phyloP scores from a whole-genome alignment of 805 yeast species.

The Hagleromyces aurorensis region DNA sequence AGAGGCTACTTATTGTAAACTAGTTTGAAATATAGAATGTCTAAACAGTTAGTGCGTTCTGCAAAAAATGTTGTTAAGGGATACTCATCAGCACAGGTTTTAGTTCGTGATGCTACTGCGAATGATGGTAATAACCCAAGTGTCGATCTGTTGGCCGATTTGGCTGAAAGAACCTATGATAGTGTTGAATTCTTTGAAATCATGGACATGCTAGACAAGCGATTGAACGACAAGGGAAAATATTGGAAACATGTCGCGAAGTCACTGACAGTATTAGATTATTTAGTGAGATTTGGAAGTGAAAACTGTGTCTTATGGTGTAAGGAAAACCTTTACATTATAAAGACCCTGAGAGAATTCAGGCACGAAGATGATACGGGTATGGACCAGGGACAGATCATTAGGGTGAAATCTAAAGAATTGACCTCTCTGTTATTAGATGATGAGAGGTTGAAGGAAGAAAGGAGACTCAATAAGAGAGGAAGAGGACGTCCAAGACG shows the following conservation, averaged over 20 bases:
- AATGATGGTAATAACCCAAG: constrained; percentile 83
- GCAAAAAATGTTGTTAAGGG: constrained; percentile 75
- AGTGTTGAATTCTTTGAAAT: constrained; percentile 71
- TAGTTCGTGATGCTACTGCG: constrained; percentile 86
- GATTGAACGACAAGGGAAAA: constrained; percentile 90
- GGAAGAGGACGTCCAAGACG: constrained; percentile 30
- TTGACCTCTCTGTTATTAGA: constrained; percentile 68
- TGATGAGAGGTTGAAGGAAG: constrained; percentile 69
- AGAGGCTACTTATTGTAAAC: no score
- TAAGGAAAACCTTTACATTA: constrained; percentile 75
- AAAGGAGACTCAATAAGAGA: constrained; percentile 40
- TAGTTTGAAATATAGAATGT: no score
- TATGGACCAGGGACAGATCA: constrained; percentile 78
- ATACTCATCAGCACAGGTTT: constrained; percentile 75
- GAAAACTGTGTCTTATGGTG: constrained; percentile 90
- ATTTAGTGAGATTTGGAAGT: constrained; percentile 73
- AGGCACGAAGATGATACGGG: constrained; percentile 71
- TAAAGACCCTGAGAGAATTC: constrained; percentile 86
- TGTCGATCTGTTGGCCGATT: constrained; percentile 72
- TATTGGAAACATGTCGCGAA: constrained; percentile 96
- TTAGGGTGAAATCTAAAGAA: constrained; percentile 84
- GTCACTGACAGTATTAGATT: constrained; percentile 77
- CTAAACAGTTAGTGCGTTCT: constrained; percentile 68
- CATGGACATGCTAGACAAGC: constrained; percentile 87
- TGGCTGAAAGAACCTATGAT: constrained; percentile 65